Base-by-base conservation (phyloP, 2,329 filamentous ascomycete species). In the Trichothecium sympodiale region DNA sequence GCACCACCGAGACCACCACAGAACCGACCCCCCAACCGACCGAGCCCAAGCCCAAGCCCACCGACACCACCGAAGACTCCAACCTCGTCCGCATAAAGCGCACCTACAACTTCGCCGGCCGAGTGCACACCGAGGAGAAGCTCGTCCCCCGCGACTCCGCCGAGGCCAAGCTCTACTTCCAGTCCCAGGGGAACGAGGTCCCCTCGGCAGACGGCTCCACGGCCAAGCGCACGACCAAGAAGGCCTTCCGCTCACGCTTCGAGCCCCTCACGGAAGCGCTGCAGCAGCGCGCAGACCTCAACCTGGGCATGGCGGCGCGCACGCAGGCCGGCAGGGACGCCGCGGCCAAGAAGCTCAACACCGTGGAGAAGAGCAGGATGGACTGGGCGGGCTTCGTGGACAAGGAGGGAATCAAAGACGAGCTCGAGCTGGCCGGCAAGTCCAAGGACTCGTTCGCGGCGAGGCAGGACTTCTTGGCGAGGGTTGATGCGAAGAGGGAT, bases 371-470 rank as follows among this genome's bases (percentile, higher is more conserved):
- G 67, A 80, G 75, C 47, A 67, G 75, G 35, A 77, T 83, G 71
- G 78, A 83, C 55, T 83, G 78, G 78, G 78, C 77, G 3, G 76
- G 77, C 10, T 82, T 72, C 46, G 78, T 83, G 38, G 78, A 83
- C 56, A 73, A 78, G 53, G 77, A 80, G 54, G 78, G 78, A 8
- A 77, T 82, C 57, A 69, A 77, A 52, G 76, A 82, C 55, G 78
- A 83, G 53, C 61, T 83, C 39, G 69, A 71, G 54, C 61, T 77
- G 32, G 76, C 77, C 17, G 74, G 77, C 39, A 73, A 71, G 57
- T 73, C 71, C 26, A 82, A 81, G 58, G 67, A 69, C 42, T 77
- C 74, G 16, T 82, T 73, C 50, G 66, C 70, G 2, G 68, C 67
- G 15, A 61, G 76, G 33, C 69, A 81, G 54, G 75, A 77, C 41